A percentile compares a stretch with the other conserved stretches of the same genome.
Conservation (phyloP, 1,284 basidiomycete species). For the Fomitopsis palustris region DNA sequence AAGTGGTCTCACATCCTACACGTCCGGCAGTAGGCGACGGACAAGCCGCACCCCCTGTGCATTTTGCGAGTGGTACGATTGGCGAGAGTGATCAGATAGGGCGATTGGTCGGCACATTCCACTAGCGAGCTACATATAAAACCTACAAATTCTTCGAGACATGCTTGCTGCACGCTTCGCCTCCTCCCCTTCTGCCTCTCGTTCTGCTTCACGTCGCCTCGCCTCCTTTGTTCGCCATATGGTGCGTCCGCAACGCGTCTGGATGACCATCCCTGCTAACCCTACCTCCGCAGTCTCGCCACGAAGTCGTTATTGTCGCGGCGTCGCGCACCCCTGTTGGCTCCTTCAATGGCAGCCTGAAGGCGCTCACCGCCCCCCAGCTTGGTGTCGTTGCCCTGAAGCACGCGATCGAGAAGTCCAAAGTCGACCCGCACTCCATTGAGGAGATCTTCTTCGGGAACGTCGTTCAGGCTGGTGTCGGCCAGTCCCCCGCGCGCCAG, state of each 20-base stretch:
- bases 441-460: slow-evolving; percentile 99
- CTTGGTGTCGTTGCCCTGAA: slow-evolving; percentile 90
- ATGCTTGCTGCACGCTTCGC: slow-evolving; percentile 36
- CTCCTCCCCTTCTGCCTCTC: slow-evolving; percentile 36
- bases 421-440: slow-evolving; percentile 77
- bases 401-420: slow-evolving; percentile 80
- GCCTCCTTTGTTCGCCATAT: slow-evolving; percentile 36
- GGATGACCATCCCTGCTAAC: background rate
- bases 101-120: slow-evolving; percentile 22
- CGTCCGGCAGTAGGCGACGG: background rate
- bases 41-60: background rate
- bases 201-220: slow-evolving; percentile 17
- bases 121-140: slow-evolving; percentile 24
- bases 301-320: slow-evolving; percentile 93
- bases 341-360: slow-evolving; percentile 88
- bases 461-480: slow-evolving; percentile 93
- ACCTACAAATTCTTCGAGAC: slow-evolving; percentile 18
- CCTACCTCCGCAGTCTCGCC: slow-evolving; percentile 27
- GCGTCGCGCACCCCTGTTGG: slow-evolving; percentile 95
- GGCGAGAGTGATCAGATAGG: slow-evolving; percentile 16
- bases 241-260: slow-evolving; percentile 23
- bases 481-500: slow-evolving; percentile 94
- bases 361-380: slow-evolving; percentile 86
- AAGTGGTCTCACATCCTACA: slow-evolving; percentile 6
- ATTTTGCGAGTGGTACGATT: slow-evolving; percentile 21